Base-by-base conservation (phyloP, 495 filamentous ascomycete genomes). In the Lichina pygmaea region DNA sequence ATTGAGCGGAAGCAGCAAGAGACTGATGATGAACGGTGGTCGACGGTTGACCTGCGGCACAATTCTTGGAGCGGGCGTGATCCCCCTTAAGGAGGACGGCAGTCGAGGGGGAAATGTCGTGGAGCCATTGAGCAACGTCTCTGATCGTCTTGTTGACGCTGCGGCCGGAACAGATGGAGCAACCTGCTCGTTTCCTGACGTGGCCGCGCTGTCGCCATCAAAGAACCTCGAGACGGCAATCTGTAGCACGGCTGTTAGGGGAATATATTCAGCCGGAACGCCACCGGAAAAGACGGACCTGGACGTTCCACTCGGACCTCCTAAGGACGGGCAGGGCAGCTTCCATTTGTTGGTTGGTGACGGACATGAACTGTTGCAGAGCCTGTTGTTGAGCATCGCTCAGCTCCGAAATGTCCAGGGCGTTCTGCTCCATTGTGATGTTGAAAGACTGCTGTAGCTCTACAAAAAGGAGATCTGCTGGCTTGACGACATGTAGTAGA, bases 221-320 rank as follows among this genome's bases (percentile, higher is more conserved):
- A 94, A 97, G 71, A 95, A 95, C 54, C 86, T 86, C 43, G 89
- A 70, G 44, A 97, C 81, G 33, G 89, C 89, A 50, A 95, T 91
- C 78, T 97, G 56, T 9, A 15, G 24, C 39, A 46, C 41, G 34
- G 45, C 43, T 44, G 43, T 58, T 43, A 60, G 52, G 39, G 42
- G 24, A 24, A 24, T 38, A 32, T 31, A 48, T 45, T 46, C 42
- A 51, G 39, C 2, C 17, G n/a, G 12, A 31, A 5, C 12, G 24
- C 17, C 17, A 44, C 17, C 12, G 33, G 16, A 32, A 34, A 17
- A 17, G 30, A 55, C 66, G 6, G 51, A 89, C 83, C 68, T 93
- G 74, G 10, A 93, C 80, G 58, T 95, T 95, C 91, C 91, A 97
- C 62, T 94, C 75, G 34, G 82, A 91, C 45, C 84, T 66, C 46